Evolutionary conservation across 495 filamentous ascomycete genomes (phyloP).

Genomic region (Elasticomyces elasticus): DNA sequence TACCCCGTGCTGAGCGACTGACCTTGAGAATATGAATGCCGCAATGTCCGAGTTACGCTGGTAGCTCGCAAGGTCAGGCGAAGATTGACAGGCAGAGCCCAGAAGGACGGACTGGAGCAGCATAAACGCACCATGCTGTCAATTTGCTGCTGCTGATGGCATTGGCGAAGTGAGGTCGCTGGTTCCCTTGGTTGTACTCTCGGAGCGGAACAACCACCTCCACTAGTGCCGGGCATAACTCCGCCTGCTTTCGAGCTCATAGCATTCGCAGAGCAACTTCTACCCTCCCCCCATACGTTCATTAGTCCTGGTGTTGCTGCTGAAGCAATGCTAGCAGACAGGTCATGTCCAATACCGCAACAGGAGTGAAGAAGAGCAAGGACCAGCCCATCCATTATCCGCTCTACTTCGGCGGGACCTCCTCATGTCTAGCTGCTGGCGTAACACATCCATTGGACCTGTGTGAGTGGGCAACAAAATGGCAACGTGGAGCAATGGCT

Average conservation of each 20-base stretch:
- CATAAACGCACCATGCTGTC: background rate
- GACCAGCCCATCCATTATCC: slow-evolving; percentile 34
- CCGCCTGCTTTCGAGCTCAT: background rate
- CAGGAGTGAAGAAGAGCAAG: slow-evolving; percentile 22
- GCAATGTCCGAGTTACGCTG: background rate
- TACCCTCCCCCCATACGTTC: background rate
- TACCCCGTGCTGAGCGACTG: background rate
- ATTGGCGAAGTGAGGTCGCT: too few relatives aligned
- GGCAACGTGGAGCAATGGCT: background rate
- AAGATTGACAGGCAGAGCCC: slow-evolving; percentile 7
- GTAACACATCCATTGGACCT: slow-evolving; percentile 87
- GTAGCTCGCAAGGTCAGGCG: background rate
- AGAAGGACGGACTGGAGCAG: slow-evolving; percentile 4
- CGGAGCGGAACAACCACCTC: background rate
- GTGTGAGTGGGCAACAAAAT: slow-evolving; percentile 43
- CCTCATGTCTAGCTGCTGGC: slow-evolving; percentile 78
- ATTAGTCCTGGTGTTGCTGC: background rate
- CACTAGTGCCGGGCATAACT: background rate
- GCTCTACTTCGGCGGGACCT: slow-evolving; percentile 93
- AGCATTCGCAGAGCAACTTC: background rate
- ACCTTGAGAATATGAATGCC: slow-evolving; percentile 9
- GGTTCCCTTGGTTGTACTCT: too few relatives aligned
- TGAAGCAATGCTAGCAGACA: slow-evolving; percentile 13
- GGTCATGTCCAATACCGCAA: slow-evolving; percentile 26
- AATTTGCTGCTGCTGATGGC: background rate